Base-by-base conservation (phyloP, 1,139 yeast genomes). In the Lodderomyces pseudojiufengensis region DNA sequence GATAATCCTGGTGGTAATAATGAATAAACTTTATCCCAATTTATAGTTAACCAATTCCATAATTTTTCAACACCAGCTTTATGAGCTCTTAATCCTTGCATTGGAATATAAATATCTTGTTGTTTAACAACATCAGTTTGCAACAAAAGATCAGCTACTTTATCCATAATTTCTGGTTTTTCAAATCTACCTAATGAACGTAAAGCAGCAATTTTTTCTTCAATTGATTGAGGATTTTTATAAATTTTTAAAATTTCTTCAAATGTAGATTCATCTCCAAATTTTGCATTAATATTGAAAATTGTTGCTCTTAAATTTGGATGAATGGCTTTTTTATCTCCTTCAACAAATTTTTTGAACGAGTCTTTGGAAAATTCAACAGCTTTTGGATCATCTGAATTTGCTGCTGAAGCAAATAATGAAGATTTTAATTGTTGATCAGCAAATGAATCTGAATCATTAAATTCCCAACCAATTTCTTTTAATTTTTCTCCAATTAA, bases 31-130 rank as follows among this genome's bases (percentile, higher is more conserved):
- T 62, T 70, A 40, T 77, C 86, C 90, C 94, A 88, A 58, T 88
- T 80, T n/a, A 46, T 51, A 46, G 75, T 74, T 48, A 82, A 55
- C 95, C 96, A 90, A n/a, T 54, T 45, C 88, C 92, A 90, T 47
- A 81, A 61, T 13, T 77, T 74, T 47, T 72, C 70, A 43, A 78
- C 68, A 63, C 95, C 95, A 31, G 65, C 70, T 39, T 63, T 68
- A 51, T 78, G 80, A 12, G 75, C 54, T 51, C 83, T 69, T 62
- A 86, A 65, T 27, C 94, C 88, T 44, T 67, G 75, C 74, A 90
- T 70, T 49, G 95, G 88, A 44, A 82, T 74, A 57, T 80, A 80
- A 39, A 85, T 76, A 59, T 90, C 97, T 66, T 90, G 97, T 22
- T 78, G 66, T 54, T 84, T 81, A 46, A 88, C 71, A 26, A 79